Evolutionary conservation across 345 rosid species (phyloP).

Genomic region (Salix brachista): DNA sequence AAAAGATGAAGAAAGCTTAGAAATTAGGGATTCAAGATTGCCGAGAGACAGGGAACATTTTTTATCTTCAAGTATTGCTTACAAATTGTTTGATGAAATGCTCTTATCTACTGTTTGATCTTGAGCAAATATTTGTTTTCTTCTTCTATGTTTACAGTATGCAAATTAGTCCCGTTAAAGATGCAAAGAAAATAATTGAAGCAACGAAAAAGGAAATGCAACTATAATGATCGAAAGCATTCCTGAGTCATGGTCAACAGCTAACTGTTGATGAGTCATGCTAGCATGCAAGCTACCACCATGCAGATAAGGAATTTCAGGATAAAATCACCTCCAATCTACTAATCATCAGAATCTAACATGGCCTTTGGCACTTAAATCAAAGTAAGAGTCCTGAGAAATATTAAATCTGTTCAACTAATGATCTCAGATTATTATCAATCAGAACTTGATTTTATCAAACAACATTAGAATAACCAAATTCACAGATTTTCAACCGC

Average conservation of each 20-base stretch:
- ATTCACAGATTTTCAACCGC: slow-evolving; percentile 67
- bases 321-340: background rate
- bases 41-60: no score
- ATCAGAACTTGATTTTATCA: background rate
- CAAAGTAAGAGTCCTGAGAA: background rate
- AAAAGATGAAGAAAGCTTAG: no score
- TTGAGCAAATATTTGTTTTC: no score
- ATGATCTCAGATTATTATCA: background rate
- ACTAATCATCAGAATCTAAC: background rate
- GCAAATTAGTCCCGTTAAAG: background rate
- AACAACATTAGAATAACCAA: slow-evolving; percentile 72
- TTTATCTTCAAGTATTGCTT: no score
- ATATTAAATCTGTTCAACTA: background rate
- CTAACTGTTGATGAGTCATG: background rate
- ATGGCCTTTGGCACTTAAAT: background rate
- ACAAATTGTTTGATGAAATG: no score
- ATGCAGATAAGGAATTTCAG: background rate
- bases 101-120: no score
- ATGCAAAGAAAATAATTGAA: background rate
- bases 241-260: background rate
- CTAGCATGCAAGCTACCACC: background rate
- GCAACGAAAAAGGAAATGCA: background rate
- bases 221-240: background rate
- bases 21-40: no score
- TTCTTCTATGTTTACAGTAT: no score